phyloP scores from a whole-genome alignment of 1,284 basidiomycete genomes.

The Apiotrichum brassicae region DNA sequence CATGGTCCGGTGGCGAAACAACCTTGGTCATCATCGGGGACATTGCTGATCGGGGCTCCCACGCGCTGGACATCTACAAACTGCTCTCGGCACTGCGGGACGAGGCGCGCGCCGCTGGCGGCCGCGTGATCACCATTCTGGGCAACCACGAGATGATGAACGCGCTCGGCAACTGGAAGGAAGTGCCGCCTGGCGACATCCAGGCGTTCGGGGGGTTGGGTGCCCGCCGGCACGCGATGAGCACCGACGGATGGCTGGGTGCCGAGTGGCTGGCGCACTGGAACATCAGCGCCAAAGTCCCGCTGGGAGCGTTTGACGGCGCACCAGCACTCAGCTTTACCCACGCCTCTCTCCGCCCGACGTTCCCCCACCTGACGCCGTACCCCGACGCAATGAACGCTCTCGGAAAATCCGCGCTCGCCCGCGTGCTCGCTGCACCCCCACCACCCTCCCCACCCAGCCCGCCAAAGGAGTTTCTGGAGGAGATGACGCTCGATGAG shows the following conservation, averaged over 20 bases:
- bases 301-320: conserved; percentile 64
- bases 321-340: conserved; percentile 69
- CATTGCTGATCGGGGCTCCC: conserved; percentile 83
- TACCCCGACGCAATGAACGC: conserved; percentile 78
- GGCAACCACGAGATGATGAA: conserved; percentile 72
- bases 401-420: conserved; percentile 61
- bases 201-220: conserved; percentile 65
- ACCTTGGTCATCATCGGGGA: conserved; percentile 88
- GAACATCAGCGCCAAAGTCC: conserved; percentile 70
- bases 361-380: conserved; percentile 62
- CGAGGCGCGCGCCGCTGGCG: conserved; percentile 64
- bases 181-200: conserved; percentile 72
- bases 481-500: conserved; percentile 60
- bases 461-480: conserved; percentile 68
- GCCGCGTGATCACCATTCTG: conserved; percentile 65
- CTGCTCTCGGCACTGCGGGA: conserved; percentile 75
- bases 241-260: conserved; percentile 70
- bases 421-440: conserved; percentile 51
- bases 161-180: conserved; percentile 82
- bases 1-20: conserved; percentile 72
- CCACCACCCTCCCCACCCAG: conserved; percentile 74
- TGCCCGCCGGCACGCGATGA: conserved; percentile 60
- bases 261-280: conserved; percentile 80
- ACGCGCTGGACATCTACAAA: conserved; percentile 71
- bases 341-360: conserved; percentile 74